Evolutionary conservation across 1,284 basidiomycete genomes (phyloP).

Genomic region (Sporisorium reilianum): DNA sequence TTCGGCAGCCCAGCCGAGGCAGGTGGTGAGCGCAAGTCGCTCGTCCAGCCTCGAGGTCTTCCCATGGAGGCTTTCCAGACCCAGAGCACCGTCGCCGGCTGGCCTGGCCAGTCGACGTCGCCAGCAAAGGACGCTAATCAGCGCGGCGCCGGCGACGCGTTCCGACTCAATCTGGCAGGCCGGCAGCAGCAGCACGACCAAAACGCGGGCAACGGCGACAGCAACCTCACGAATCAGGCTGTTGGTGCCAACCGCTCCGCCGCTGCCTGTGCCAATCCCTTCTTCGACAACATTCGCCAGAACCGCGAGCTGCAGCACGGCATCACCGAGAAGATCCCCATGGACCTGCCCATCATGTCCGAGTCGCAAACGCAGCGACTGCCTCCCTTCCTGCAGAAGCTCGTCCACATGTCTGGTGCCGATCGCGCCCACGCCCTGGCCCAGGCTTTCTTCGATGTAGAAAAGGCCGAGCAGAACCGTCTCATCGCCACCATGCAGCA

Average conservation of each 20-base stretch:
- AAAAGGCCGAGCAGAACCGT: conserved; percentile 87
- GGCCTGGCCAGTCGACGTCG: conserved; percentile 36
- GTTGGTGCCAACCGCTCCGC: conserved; percentile 7
- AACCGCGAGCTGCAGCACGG: conserved; percentile 89
- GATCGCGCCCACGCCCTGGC: conserved; percentile 84
- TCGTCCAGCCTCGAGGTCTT: conserved; percentile 60
- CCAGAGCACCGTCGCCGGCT: conserved; percentile 50
- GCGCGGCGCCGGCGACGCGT: conserved; percentile 5
- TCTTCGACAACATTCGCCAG: conserved; percentile 91
- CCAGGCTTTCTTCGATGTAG: conserved; percentile 89
- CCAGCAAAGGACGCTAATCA: conserved; percentile 22
- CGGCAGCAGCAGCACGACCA: conserved; percentile 26
- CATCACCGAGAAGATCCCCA: conserved; percentile 70
- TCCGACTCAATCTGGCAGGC: conserved; percentile 22
- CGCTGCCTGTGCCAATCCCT: conserved; percentile 68
- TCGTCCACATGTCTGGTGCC: conserved; percentile 73
- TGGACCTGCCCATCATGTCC: conserved; percentile 53
- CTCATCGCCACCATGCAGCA: conserved; percentile 92
- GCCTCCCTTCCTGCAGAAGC: conserved; percentile 83
- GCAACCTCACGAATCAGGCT: conserved; percentile 1
- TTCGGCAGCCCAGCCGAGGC: conserved; percentile 12
- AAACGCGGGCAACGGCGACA: conserved; percentile 4
- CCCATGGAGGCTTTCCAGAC: conserved; percentile 62
- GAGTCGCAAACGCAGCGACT: conserved; percentile 71
- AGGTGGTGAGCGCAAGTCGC: conserved; percentile 25